These are phyloP conservation scores for Neostapfia colusana DNA, from an alignment of 176 grass and related monocot species.

Conservation along the genomic window DNA sequence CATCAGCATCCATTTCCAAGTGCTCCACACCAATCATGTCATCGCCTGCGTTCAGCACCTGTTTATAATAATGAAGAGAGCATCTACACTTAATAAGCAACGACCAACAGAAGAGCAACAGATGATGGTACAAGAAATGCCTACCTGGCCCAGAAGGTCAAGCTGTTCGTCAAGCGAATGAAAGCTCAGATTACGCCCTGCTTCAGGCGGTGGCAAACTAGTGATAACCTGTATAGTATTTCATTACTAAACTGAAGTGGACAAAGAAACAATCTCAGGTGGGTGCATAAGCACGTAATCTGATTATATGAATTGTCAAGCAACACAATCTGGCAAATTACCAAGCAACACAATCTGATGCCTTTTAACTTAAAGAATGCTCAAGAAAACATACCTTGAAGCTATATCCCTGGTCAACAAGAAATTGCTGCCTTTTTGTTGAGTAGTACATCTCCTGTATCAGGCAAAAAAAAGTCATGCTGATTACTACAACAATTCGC, in stretches of 20 bases:
- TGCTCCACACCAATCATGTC: constrained; percentile 89
- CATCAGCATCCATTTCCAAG: constrained; percentile 93
- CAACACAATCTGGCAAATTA: neutral
- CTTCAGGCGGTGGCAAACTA: constrained; percentile 78
- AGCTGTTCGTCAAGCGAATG: constrained; percentile 81
- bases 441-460: constrained; percentile 98
- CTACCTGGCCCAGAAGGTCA: constrained; percentile 70
- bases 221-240: constrained; percentile 72
- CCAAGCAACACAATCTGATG: neutral
- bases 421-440: constrained; percentile 97
- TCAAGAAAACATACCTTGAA: constrained; percentile 70
- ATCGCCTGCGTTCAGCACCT: constrained; percentile 89
- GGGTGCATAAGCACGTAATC: neutral
- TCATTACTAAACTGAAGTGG: constrained; percentile 6
- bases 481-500: constrained; percentile 7
- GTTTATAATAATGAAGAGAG: neutral
- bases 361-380: neutral
- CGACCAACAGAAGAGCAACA: neutral
- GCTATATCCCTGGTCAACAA: constrained; percentile 98
- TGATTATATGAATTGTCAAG: neutral
- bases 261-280: constrained; percentile 3
- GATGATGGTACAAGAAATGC: constrained; percentile 18
- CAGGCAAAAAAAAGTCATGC: constrained; percentile 6
- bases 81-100: constrained; percentile 18
- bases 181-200: constrained; percentile 66